phyloP scores from a whole-genome alignment of 2,329 filamentous ascomycete species.

The Pseudohalonectria lignicola region DNA sequence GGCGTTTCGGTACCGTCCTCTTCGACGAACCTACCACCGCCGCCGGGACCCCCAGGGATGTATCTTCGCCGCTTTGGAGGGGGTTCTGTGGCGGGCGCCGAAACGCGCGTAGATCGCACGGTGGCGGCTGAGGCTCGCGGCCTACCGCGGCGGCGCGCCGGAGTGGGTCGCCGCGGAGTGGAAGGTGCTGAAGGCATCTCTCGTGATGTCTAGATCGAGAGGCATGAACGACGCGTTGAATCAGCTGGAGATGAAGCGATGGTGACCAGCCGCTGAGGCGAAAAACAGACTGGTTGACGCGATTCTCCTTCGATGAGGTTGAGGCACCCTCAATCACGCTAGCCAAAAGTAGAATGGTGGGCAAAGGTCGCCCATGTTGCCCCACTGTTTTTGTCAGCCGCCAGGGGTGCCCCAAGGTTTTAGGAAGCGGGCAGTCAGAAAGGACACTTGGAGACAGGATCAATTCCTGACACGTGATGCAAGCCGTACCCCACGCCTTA shows the following conservation, averaged over 20 bases:
- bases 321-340: constrained; percentile 1
- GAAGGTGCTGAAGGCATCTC: constrained; percentile 20
- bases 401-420: not conserved
- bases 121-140: constrained; percentile 21
- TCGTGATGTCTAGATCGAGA: not conserved
- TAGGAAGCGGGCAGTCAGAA: too few relatives aligned
- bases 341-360: not conserved
- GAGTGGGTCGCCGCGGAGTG: constrained; percentile 28
- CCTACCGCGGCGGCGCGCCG: constrained; percentile 34
- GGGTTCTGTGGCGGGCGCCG: constrained; percentile 39
- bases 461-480: too few relatives aligned
- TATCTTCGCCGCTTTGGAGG: constrained; percentile 65
- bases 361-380: not conserved
- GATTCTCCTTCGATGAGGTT: constrained; percentile 3
- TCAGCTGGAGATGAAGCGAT: not conserved
- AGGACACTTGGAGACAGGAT: too few relatives aligned
- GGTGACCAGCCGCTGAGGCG: not conserved
- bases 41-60: constrained; percentile 76
- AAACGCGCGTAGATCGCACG: constrained; percentile 22
- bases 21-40: constrained; percentile 76
- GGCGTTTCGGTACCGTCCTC: constrained; percentile 53
- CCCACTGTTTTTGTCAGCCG: constrained; percentile 1
- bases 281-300: constrained; percentile 2
- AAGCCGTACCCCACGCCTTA: too few relatives aligned
- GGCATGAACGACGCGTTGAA: constrained; percentile 1